phyloP scores from a whole-genome alignment of 2,329 filamentous ascomycete species.

The Cladophialophora chaetospira region DNA sequence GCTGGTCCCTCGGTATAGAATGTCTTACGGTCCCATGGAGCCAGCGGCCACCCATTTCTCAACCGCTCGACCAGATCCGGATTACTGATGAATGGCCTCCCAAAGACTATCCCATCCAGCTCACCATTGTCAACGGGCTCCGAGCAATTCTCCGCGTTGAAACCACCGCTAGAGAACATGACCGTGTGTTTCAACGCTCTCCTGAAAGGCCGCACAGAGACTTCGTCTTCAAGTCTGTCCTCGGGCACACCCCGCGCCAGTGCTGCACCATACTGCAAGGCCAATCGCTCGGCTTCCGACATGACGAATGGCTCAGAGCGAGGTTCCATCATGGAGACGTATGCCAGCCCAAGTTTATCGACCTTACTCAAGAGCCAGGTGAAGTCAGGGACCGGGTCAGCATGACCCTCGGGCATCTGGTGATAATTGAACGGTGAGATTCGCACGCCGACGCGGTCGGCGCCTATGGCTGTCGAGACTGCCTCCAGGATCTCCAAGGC shows the following conservation, averaged over 20 bases:
- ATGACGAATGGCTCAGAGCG: constrained; percentile 46
- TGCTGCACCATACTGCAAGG: no score
- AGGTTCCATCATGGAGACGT: constrained; percentile 64
- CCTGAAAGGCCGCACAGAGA: constrained; percentile 47
- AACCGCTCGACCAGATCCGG: constrained; percentile 50
- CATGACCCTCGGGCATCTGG: constrained; percentile 56
- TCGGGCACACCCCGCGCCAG: no score
- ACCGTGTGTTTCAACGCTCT: no score
- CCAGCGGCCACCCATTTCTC: constrained; percentile 37
- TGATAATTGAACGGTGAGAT: constrained; percentile 52
- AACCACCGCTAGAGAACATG: no score
- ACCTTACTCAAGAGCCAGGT: constrained; percentile 52
- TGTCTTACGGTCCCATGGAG: constrained; percentile 16
- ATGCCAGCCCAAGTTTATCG: constrained; percentile 48
- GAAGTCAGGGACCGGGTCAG: constrained; percentile 48
- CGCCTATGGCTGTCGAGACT: constrained; percentile 48
- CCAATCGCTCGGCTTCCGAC: no score
- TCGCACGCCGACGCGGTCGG: constrained; percentile 50
- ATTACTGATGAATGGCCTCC: constrained; percentile 48
- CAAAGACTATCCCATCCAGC: constrained; percentile 52
- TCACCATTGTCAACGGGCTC: constrained; percentile 51
- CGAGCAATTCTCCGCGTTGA: constrained; percentile 54
- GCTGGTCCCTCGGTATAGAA: neutral
- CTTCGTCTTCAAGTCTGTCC: no score
- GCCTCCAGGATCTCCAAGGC: constrained; percentile 56